Evolutionary conservation across 179 eudicot species (phyloP), one percentile per base, ranked within the genome.

Genomic region (Vitellaria paradoxa): DNA sequence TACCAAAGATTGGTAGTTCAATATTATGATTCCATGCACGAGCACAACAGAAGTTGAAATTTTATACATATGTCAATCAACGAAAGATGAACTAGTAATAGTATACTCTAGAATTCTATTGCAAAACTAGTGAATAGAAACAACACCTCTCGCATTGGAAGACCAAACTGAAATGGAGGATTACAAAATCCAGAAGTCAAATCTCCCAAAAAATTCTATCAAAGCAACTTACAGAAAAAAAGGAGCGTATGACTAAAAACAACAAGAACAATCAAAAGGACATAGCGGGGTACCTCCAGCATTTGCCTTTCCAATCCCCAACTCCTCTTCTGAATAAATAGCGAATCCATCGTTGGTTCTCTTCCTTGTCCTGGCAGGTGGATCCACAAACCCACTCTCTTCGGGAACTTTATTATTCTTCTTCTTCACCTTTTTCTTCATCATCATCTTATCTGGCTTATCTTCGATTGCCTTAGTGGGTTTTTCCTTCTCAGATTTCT

Each of bases 181-280:
- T 63, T 18, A 63, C 77, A 64, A 75, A 47, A 17, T 9, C 5
- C 18, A 47, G 3, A 75, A 18, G 49, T 50, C 59, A 11, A 74
- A 55, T 6, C 23, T 55, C 75, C 62, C 59, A 49, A 70, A 30
- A 18, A 18, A 13, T 56, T 0, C 9, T 26, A 49, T 21, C 66
- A 5, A 63, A 63, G 9, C 13, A 6, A 65, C 49, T 65, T 37
- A n/a, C n/a, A n/a, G n/a, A n/a, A n/a, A n/a, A n/a, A n/a, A n/a
- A n/a, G n/a, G n/a, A n/a, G n/a, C n/a, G n/a, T n/a, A n/a, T n/a
- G n/a, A n/a, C 81, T 82, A 92, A 68, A 91, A 91, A 84, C n/a
- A n/a, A n/a, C 97, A 92, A 45, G 88, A 82, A 76, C 97, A 92
- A 84, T 92, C 96, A 78, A 92, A 91, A 20, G 97, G 97, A 73